A percentile compares a stretch with the other conserved stretches of the same genome.
These are phyloP conservation scores for Clavispora carvajalis DNA, from an alignment of 805 yeast species.

Conservation along the genomic window DNA sequence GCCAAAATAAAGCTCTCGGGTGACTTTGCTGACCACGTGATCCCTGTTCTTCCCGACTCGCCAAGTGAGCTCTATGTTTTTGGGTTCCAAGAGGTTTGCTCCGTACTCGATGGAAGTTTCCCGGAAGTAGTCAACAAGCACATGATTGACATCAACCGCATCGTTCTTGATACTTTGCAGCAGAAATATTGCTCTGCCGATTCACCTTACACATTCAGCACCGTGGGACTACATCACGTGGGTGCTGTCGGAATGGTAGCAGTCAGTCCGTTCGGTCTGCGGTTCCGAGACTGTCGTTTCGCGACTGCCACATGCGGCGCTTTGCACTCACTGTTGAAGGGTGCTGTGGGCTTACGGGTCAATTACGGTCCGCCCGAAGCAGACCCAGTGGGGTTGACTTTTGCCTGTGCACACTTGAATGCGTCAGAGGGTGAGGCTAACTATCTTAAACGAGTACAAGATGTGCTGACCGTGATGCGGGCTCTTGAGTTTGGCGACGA, in stretches of 20 bases:
- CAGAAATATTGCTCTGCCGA: constrained; percentile 23
- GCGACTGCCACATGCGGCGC: constrained; percentile 50
- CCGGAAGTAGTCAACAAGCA: constrained; percentile 29
- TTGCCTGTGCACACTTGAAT: constrained; percentile 66
- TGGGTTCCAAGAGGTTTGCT: constrained; percentile 63
- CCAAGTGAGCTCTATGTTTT: constrained; percentile 48
- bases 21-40: constrained; percentile 23
- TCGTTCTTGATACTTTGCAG: constrained; percentile 30
- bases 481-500: constrained; percentile 57
- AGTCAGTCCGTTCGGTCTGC: constrained; percentile 39
- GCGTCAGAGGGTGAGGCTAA: constrained; percentile 68
- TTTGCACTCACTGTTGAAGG: constrained; percentile 63
- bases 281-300: constrained; percentile 19
- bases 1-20: constrained; percentile 42
- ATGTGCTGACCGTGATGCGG: constrained; percentile 45
- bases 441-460: constrained; percentile 45
- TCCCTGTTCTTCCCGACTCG: constrained; percentile 22
- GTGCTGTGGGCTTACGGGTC: constrained; percentile 63
- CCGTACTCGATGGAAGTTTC: constrained; percentile 51
- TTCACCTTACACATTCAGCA: constrained; percentile 29
- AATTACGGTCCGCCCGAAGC: constrained; percentile 17
- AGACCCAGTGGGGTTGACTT: constrained; percentile 41
- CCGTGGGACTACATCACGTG: constrained; percentile 39
- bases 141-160: constrained; percentile 31
- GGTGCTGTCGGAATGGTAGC: constrained; percentile 59